Base-by-base conservation (phyloP, 371 early-diverging fungal species). In the Syncephalastrum contaminatum region DNA sequence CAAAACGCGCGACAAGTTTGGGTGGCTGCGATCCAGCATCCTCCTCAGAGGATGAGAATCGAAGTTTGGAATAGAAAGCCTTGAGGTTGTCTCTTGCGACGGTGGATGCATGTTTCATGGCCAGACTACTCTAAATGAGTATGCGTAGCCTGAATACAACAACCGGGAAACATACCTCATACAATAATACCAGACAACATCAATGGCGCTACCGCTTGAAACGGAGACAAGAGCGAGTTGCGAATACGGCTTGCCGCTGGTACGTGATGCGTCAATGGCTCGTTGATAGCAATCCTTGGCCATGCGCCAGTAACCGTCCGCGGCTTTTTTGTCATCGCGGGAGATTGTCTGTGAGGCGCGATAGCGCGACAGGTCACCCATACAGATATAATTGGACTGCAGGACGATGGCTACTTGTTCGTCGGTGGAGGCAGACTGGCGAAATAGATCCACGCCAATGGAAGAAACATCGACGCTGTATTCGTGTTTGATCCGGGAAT, bases 121-220 rank as follows among this genome's bases (percentile, higher is more conserved):
- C 75, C 49, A 79, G 25, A 41, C 80, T 74, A 53, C 4, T 16
- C 4, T 14, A 1, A 22, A 18, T 50, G 14, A 13, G 21, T 36
- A 18, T 25, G 30, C 15, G 36, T 40, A 39, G 2, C 13, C 16
- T 52, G 16, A 10, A 52, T 12, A 16, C 41, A 13, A 51, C 16
- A n/a, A n/a, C n/a, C n/a, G n/a, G n/a, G 3, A 27, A 39, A 24
- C 22, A 12, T 69, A 73, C 73, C 70, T 77, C 73, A 79, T 73
- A 43, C 75, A 79, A 51, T 79, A 79, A 30, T 75, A 75, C 70
- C 73, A 79, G 13, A 75, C 80, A 12, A 79, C 72, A 58, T 79
- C 80, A 54, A 79, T 75, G 0, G 66, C 73, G 42, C 70, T 75
- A 4, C 80, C 75, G 46, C 53, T 71, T 1, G 73, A 69, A 2